phyloP scores from a whole-genome alignment of 805 yeast genomes.

The Kuraishia cidri region DNA sequence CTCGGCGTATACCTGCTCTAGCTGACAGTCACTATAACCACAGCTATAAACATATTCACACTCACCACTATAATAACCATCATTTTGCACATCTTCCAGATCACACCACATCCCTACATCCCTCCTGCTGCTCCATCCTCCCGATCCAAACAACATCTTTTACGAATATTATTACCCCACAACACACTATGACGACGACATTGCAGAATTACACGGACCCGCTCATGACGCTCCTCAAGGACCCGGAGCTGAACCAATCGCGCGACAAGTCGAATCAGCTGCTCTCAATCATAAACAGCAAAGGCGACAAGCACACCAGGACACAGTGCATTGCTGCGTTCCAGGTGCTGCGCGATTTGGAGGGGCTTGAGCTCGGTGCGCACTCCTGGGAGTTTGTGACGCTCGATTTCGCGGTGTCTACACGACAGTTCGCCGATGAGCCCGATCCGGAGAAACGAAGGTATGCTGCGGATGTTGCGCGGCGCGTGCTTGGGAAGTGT shows the following conservation, averaged over 20 bases:
- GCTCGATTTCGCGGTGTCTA: constrained; percentile 35
- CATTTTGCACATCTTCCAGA: too few species aligned
- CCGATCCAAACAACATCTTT: too few species aligned
- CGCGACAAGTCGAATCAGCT: constrained; percentile 30
- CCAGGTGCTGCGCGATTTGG: constrained; percentile 38
- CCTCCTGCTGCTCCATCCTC: too few species aligned
- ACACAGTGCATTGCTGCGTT: constrained; percentile 38
- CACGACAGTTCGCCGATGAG: constrained; percentile 9
- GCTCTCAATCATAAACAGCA: constrained; percentile 30
- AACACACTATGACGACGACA: neutral
- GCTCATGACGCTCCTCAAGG: constrained; percentile 33
- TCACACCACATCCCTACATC: too few species aligned
- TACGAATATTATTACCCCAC: too few species aligned
- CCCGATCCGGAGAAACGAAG: constrained; percentile 22
- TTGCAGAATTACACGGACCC: constrained; percentile 32
- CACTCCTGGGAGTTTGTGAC: constrained; percentile 50
- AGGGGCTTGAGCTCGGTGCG: constrained; percentile 34
- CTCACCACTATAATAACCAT: too few species aligned
- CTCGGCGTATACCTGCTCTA: too few species aligned
- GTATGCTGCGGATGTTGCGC: constrained; percentile 46
- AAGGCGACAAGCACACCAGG: constrained; percentile 33
- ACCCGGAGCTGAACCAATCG: constrained; percentile 33
- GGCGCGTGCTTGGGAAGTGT: constrained; percentile 43
- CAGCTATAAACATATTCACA: too few species aligned
- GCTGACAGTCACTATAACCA: too few species aligned